Evolutionary conservation across 2,329 filamentous ascomycete genomes (phyloP), one percentile per base, ranked within the genome.

Genomic region (Fusarium armeniacum): DNA sequence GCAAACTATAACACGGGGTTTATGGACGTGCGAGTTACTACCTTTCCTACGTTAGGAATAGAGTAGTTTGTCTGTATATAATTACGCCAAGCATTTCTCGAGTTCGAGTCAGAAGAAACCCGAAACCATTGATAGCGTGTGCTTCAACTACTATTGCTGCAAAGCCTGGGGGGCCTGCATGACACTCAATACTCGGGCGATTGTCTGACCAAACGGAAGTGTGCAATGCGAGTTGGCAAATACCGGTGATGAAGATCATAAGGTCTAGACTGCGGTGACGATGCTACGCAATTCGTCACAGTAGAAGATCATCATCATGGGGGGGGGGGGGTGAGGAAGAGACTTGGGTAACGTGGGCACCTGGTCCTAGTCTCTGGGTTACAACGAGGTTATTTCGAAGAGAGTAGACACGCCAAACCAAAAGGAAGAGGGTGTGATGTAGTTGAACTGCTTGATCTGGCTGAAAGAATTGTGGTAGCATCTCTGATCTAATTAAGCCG

Each of bases 221-320:
- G 66, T 56, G 26, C 46, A 58, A 28, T 22, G 26, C 47, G 44
- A 40, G 58, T 51, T 64, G 38, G 59, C 47, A 47, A 53, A 67
- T 67, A 55, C 50, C 51, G 32, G 33, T 50, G 22, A 53, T 70
- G 67, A 68, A 60, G 67, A 70, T 70, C 67, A 50, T 38, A 43
- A 11, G 61, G 67, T 70, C 67, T 70, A 70, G 67, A 70, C 51
- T 56, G 32, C 47, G 61, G 61, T 49, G 47, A 32, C 65, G 28
- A 58, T 58, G 20, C 53, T 50, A 58, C 53, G 35, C 26, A 54
- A 54, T 38, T 52, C 32, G 38, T 62, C 46, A 62, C 45, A 28
- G 44, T 57, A 58, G 50, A 63, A 40, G 62, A 70, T 70, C 62
- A 63, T 52, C 58, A 35, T 56, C 36, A 33, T 49, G 20, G 60